Evolutionary conservation across 257 asterid genomes (phyloP), one percentile per base, ranked within the genome.

Genomic region (Solanum clarkiae): DNA sequence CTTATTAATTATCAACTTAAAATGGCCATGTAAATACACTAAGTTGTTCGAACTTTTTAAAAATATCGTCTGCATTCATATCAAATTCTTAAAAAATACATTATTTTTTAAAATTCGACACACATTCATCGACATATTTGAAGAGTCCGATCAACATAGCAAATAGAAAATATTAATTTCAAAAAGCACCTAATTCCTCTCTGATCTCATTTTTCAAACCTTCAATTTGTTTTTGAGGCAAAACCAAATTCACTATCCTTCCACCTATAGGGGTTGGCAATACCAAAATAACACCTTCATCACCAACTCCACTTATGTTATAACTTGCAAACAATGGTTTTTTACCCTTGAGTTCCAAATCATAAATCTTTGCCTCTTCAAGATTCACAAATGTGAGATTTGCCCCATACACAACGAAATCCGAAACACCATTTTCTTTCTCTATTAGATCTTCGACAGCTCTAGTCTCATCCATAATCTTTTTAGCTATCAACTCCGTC

Each of bases 261-360:
- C 94, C 95, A 75, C 85, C 89, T 80, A 77, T 72, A 49, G 70
- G 84, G 66, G 88, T 85, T 0, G 87, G 89, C 8, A 88, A 89
- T 86, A 93, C 98, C 87, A 94, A 80, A 59, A 94, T 89, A 4
- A 87, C 92, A 55, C 98, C 97, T 54, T 85, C 91, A 29, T 94
- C 97, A 1, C 98, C 97, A 40, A 91, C 92, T 36, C 97, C 98
- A 29, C 82, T 85, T 16, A 94, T 60, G 82, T 89, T 86, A 65
- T 86, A 45, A 49, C 85, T 84, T 3, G 92, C 96, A 26, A 69
- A 89, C 51, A 87, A 53, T 75, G 98, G 94, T n/a, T 84, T 74
- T 0, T 54, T 56, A 36, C 93, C 93, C 15, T 85, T 86, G 56
- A 95, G 20, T 82, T 86, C 84, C 81, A 94, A 62, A 85, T 85